A percentile compares a stretch with the other conserved stretches of the same genome.
These are phyloP conservation scores for Penicillium aurantiogriseum DNA, from an alignment of 2,329 filamentous ascomycete genomes.

Conservation along the genomic window DNA sequence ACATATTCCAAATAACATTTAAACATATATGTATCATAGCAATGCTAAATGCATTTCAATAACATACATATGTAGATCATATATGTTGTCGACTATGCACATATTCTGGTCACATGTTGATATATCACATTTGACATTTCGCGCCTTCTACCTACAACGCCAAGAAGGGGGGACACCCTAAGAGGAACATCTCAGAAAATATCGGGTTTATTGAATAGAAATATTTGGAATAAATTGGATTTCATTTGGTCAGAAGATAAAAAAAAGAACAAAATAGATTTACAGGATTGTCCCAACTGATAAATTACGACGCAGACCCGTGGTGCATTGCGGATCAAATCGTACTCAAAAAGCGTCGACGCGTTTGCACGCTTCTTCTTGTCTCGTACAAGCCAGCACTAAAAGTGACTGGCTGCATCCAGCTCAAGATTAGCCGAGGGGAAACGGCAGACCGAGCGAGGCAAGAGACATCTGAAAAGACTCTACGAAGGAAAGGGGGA, in stretches of 20 bases:
- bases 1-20: not conserved
- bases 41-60: too few species aligned
- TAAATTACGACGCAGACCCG: slow-evolving; percentile 47
- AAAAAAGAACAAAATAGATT: not conserved
- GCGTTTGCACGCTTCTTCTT: slow-evolving; percentile 38
- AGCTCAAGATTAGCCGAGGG: slow-evolving; percentile 42
- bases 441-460: slow-evolving; percentile 49
- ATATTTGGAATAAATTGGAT: not conserved
- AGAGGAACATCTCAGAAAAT: not conserved
- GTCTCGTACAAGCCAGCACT: slow-evolving; percentile 45
- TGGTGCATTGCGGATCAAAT: slow-evolving; percentile 36
- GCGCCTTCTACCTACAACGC: too few species aligned
- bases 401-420: slow-evolving; percentile 33
- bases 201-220: not conserved
- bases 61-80: too few species aligned
- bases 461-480: slow-evolving; percentile 42
- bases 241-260: not conserved
- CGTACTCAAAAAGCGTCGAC: slow-evolving; percentile 54
- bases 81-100: not conserved
- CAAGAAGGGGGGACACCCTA: too few species aligned
- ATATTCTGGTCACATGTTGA: not conserved
- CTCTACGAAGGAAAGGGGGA: not conserved
- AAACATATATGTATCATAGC: too few species aligned
- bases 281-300: slow-evolving; percentile 40
- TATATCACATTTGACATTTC: too few species aligned